Percentiles rank a stretch among this genome's conserved stretches.
Evolutionary conservation across 2,329 filamentous ascomycete genomes (phyloP).

Genomic region (Nannizziopsis arthrosporioides): DNA sequence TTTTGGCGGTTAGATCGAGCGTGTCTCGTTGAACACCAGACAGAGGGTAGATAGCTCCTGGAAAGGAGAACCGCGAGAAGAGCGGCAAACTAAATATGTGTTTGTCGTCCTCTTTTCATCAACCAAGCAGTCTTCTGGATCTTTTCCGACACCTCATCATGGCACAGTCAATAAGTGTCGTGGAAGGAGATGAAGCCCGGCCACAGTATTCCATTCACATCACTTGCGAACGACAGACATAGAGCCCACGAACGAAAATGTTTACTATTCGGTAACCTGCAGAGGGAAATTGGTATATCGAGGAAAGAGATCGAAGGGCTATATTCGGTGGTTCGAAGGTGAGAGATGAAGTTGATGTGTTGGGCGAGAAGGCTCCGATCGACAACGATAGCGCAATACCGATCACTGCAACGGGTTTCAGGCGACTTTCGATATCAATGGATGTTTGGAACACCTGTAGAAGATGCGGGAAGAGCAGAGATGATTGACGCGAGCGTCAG

Average conservation of each 20-base stretch:
- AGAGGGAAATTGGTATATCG: no score
- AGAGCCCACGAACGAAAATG: neutral
- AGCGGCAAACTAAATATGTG: slow-evolving; percentile 7
- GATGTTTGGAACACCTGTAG: neutral
- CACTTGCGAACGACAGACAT: neutral
- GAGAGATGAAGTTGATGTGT: no score
- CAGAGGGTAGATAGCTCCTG: neutral
- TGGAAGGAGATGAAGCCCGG: slow-evolving; percentile 8
- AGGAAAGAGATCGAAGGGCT: no score
- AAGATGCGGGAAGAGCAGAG: neutral
- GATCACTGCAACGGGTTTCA: no score
- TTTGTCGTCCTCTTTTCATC: slow-evolving; percentile 16
- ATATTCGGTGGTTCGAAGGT: no score
- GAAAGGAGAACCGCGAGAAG: neutral
- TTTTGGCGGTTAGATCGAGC: slow-evolving; percentile 23
- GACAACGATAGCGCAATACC: no score
- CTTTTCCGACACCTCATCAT: slow-evolving; percentile 38
- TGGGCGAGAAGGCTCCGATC: no score
- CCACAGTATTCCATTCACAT: slow-evolving; percentile 9
- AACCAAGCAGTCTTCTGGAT: slow-evolving; percentile 33
- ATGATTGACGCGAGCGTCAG: neutral
- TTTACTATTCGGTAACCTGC: neutral
- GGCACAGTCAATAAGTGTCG: slow-evolving; percentile 17
- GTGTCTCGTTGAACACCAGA: neutral
- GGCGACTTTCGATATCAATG: no score